A percentile compares a stretch with the other conserved stretches of the same genome.
Evolutionary conservation across 306 rosid species (phyloP).

Genomic region (Lathyrus sativus): DNA sequence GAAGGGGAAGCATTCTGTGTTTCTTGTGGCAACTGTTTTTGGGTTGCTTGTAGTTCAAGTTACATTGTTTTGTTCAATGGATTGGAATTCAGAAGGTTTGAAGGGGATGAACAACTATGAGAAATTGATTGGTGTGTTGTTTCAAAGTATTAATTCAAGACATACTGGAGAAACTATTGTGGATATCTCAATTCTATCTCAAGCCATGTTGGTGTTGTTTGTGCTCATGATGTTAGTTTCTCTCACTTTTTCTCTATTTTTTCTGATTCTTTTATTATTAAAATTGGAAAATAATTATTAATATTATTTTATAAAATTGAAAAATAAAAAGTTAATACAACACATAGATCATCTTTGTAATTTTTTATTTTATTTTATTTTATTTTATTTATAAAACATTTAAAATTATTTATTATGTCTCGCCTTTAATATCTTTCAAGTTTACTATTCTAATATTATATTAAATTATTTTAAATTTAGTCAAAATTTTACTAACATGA

Average conservation of each 20-base stretch:
- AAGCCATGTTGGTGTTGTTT: slow-evolving; percentile 57
- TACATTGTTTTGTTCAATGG: slow-evolving; percentile 41
- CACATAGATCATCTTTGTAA: no score
- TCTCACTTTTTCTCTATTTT: neutral
- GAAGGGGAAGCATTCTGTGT: slow-evolving; percentile 32
- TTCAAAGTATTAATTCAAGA: slow-evolving; percentile 59
- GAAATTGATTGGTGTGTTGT: slow-evolving; percentile 47
- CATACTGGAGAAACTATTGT: slow-evolving; percentile 59
- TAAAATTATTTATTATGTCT: no score
- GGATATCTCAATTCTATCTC: slow-evolving; percentile 50
- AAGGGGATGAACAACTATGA: slow-evolving; percentile 45
- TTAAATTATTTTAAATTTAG: no score
- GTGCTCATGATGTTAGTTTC: slow-evolving; percentile 66
- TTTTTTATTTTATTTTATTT: no score
- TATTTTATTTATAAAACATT: no score
- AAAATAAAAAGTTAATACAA: no score
- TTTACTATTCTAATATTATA: no score
- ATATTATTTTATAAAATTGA: no score
- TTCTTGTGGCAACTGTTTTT: slow-evolving; percentile 47
- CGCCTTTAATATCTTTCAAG: no score
- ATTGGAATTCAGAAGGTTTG: slow-evolving; percentile 54
- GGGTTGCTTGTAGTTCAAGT: slow-evolving; percentile 53
- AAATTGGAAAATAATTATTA: no score
- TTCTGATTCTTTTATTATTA: neutral
- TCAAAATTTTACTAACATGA: no score